Base-by-base conservation (phyloP, 179 eudicot genomes). In the Camellia oleifera region DNA sequence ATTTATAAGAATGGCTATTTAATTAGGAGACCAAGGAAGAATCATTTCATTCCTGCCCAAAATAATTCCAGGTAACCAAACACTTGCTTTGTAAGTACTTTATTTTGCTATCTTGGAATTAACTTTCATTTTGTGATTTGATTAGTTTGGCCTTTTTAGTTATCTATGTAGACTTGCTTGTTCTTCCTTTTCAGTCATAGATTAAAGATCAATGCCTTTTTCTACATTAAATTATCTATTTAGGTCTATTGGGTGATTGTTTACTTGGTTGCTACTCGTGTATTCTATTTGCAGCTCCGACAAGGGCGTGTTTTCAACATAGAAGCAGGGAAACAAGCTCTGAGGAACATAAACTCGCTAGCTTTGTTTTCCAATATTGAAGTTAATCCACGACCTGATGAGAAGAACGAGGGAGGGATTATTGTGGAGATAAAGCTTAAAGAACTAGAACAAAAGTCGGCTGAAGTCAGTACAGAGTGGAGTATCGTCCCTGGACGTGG, bases 391-490 rank as follows among this genome's bases (percentile, higher is more conserved):
- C 93, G 96, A 32, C 94, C 97, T 17, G 99, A 96, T 86, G 99
- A 96, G 83, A 92, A 90, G 81, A 92, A 80, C 80, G 99, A 96
- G 84, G 99, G 99, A 53, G 99, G 98, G 7, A 94, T 96, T 44
- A 81, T 96, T 85, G 98, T 96, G 81, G 99, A 96, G 87, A 87
- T 96, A 26, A 96, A 92, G 92, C 96, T 96, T n/a, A 96, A 94
- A 81, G 99, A 96, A 81, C 90, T 94, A 68, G 98, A 96, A 78
- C 99, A 96, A 72, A 91, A 92, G 78, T 91, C 99, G 9, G 97
- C 97, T 84, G 98, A 96, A 88, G 94, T 96, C 66, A 95, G 94
- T 78, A 95, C 97, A 5, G 99, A 96, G 76, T 95, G 99, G 99
- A 96, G 94, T 78, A 94, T 96, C 50, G 98, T 94, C 63, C 99